These are phyloP conservation scores for Iris macrosiphon DNA, from an alignment of 106 monocot species.

Conservation along the genomic window DNA sequence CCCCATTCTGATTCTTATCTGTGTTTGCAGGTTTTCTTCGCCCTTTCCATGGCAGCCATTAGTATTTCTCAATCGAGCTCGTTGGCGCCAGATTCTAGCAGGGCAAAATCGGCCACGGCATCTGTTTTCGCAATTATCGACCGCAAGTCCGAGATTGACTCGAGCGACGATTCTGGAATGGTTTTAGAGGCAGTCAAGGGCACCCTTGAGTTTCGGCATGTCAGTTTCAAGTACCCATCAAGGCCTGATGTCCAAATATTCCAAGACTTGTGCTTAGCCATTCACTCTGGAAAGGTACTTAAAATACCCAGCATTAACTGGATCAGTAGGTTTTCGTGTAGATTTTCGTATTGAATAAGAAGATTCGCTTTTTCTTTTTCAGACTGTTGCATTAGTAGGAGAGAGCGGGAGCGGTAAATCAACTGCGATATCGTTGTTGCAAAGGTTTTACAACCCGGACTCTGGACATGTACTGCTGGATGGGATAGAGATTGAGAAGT, in stretches of 20 bases:
- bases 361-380: too few relatives aligned
- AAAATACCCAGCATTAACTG: too few relatives aligned
- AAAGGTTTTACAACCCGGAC: too few relatives aligned
- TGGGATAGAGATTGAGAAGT: too few relatives aligned
- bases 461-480: too few relatives aligned
- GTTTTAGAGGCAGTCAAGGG: constrained; percentile 18
- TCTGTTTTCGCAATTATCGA: constrained; percentile 56
- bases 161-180: constrained; percentile 21
- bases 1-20: neutral
- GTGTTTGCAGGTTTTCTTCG: constrained; percentile 49
- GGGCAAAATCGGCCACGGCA: too few relatives aligned
- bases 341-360: too few relatives aligned
- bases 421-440: too few relatives aligned
- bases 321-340: too few relatives aligned
- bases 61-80: constrained; percentile 58
- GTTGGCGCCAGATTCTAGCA: constrained; percentile 29
- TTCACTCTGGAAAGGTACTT: constrained; percentile 25
- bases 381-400: too few relatives aligned
- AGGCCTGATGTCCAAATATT: constrained; percentile 41
- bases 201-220: constrained; percentile 27
- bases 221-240: constrained; percentile 32
- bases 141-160: constrained; percentile 34
- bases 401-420: too few relatives aligned
- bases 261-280: constrained; percentile 19
- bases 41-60: constrained; percentile 29